Percentiles rank a stretch among this genome's conserved stretches.
Evolutionary conservation across 2,329 filamentous ascomycete species (phyloP).

Genomic region (Claviceps digitariae): DNA sequence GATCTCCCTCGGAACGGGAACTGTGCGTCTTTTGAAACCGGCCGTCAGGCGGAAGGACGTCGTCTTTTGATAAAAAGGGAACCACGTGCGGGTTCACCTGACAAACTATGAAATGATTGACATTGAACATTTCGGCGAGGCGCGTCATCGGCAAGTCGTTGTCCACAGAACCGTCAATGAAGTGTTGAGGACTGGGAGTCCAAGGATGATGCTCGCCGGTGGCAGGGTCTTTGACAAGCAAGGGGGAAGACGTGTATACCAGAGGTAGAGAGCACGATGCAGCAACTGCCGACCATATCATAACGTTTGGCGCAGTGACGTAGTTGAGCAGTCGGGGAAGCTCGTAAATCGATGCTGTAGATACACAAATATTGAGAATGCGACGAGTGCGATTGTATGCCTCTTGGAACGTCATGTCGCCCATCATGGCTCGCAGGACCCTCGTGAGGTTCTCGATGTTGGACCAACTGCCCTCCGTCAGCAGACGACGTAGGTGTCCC

Average conservation of each 20-base stretch:
- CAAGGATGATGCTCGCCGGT: conserved; percentile 68
- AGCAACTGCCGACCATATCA: conserved; percentile 95
- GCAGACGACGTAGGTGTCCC: conserved; percentile 54
- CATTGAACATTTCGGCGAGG: conserved; percentile 90
- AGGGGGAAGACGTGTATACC: conserved; percentile 64
- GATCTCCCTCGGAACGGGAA: conserved; percentile 21
- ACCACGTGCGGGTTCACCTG: conserved; percentile 93
- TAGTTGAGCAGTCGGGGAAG: conserved; percentile 82
- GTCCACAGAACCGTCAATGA: conserved; percentile 91
- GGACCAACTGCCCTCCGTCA: conserved; percentile 74
- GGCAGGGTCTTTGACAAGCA: conserved; percentile 73
- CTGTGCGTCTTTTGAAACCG: conserved; percentile 13
- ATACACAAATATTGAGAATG: conserved; percentile 90
- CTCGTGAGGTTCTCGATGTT: conserved; percentile 70
- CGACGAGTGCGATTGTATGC: conserved; percentile 88
- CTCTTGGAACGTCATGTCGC: conserved; percentile 89
- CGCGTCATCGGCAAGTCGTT: conserved; percentile 87
- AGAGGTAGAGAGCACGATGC: conserved; percentile 88
- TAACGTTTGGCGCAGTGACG: conserved; percentile 81
- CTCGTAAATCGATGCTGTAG: conserved; percentile 75
- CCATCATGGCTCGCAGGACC: conserved; percentile 69
- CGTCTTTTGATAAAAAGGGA: conserved; percentile 68
- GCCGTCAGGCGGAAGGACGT: conserved; percentile 33
- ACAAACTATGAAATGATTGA: conserved; percentile 95
- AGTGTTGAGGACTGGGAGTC: conserved; percentile 74